Evolutionary conservation across 352 stramenopile genomes (phyloP).

Genomic region (Globisporangium middletonii): DNA sequence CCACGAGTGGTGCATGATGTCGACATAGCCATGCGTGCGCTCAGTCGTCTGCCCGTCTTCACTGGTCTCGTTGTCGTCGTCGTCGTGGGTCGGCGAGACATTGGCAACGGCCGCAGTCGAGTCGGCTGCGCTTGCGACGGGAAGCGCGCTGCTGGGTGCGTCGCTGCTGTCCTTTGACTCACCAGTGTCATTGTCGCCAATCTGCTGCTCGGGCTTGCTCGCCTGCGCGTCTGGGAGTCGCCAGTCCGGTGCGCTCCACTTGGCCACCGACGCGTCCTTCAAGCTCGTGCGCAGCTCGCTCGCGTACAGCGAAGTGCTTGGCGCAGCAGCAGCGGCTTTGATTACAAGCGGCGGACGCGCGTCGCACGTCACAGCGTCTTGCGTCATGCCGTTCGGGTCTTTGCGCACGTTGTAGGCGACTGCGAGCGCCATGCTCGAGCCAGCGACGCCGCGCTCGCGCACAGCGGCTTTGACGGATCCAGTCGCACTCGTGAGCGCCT

Average conservation of each 20-base stretch:
- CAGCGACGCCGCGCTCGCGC: constrained; percentile 27
- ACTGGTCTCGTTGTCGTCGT: neutral
- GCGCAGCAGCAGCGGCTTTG: constrained; percentile 4
- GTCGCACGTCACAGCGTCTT: neutral
- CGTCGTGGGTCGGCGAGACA: neutral
- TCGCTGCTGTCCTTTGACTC: neutral
- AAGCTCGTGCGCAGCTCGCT: constrained; percentile 10
- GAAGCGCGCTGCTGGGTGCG: neutral
- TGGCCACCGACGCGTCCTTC: neutral
- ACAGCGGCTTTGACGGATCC: constrained; percentile 19
- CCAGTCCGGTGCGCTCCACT: constrained; percentile 13
- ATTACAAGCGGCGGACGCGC: constrained; percentile 6
- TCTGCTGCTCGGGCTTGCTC: neutral
- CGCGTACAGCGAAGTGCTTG: constrained; percentile 10
- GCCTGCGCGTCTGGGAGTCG: neutral
- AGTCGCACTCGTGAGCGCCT: constrained; percentile 14
- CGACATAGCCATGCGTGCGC: constrained; percentile 44
- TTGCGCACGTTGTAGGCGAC: constrained; percentile 38
- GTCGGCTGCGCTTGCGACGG: neutral
- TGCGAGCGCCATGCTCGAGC: constrained; percentile 57
- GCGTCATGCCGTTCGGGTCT: neutral
- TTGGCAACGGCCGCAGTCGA: neutral
- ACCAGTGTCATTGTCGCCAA: neutral
- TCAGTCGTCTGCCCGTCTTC: neutral
- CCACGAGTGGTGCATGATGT: constrained; percentile 73